phyloP scores from a whole-genome alignment of 1,139 yeast species.

The Blastobotrys niveus region DNA sequence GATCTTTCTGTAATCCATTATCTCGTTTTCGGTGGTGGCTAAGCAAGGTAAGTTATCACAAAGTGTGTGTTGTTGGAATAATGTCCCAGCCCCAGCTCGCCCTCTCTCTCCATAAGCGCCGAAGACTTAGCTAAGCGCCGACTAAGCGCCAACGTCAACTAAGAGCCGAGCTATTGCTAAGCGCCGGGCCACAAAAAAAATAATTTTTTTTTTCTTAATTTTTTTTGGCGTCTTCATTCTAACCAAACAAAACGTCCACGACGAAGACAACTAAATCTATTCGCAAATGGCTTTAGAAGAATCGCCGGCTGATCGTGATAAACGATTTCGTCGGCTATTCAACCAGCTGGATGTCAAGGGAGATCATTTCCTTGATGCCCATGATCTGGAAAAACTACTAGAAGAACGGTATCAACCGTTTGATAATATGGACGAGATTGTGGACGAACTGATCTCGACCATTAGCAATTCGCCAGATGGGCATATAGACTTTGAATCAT shows the following conservation, averaged over 20 bases:
- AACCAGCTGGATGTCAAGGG: conserved; percentile 18
- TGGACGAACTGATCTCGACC: conserved; percentile 48
- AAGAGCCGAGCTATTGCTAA: too few species aligned
- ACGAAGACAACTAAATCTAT: not conserved
- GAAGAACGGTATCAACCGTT: conserved; percentile 40
- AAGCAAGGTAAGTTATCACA: too few species aligned
- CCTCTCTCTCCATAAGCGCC: too few species aligned
- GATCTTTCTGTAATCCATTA: conserved; percentile 54
- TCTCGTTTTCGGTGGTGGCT: not conserved
- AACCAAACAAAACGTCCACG: not conserved
- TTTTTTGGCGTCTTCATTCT: not conserved
- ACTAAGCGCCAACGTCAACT: too few species aligned
- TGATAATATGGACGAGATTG: conserved; percentile 56
- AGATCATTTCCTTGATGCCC: conserved; percentile 18
- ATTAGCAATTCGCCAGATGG: conserved; percentile 50
- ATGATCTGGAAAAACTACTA: conserved; percentile 17
- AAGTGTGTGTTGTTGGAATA: too few species aligned
- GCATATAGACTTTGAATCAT: conserved; percentile 54
- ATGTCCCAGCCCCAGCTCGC: too few species aligned
- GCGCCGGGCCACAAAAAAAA: too few species aligned
- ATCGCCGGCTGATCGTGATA: not conserved
- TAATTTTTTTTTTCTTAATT: not conserved
- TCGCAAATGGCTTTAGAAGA: not conserved
- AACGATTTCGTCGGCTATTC: conserved; percentile 20
- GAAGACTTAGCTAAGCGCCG: too few species aligned